Evolutionary conservation across 129 eudicot species (phyloP), one percentile per base, ranked within the genome.

Genomic region (Gnaphalium uliginosum): DNA sequence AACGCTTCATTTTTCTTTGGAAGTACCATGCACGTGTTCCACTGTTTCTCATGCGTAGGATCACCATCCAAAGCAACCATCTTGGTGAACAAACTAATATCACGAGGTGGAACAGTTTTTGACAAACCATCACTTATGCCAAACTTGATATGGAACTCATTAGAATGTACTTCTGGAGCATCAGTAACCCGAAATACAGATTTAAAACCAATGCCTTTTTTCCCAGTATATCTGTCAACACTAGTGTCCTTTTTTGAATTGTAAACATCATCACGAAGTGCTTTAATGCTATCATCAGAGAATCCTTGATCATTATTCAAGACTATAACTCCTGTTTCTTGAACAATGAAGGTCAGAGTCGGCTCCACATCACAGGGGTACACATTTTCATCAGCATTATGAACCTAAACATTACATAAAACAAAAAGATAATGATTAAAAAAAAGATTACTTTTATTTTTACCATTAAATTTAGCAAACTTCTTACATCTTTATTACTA

Each of bases 171-270:
- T 81, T 90, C 96, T 3, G 96, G 93, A 78, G 93, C 91, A 90
- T 90, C 88, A 30, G 91, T 88, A 62, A 93, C 96, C 93, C 98
- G 91, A 14, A 93, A 93, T 41, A 93, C 98, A 30, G 98, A 93
- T 82, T 93, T 93, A 84, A 93, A 93, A 62, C 98, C 98, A 71
- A 93, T 93, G 73, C 98, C 98, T 82, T 93, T 93, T 82, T 93
- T 91, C 61, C 97, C 98, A 58, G 90, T 90, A 77, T 93, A 93
- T 79, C 98, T 33, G 7, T 33, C 98, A 77, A 89, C 89, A 78
- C 74, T 73, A 43, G 80, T 72, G 57, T 87, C 92, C 86, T 86
- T 93, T 78, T 93, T 93, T 23, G 98, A 93, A 72, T 82, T 90
- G 78, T 93, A 33, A 33, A 33, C 98, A 69, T 90, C 93, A 85